Percentiles rank a stretch among this genome's conserved stretches.
Conservation (phyloP, 768 basidiomycete species). For the Sutorius australiensis region DNA sequence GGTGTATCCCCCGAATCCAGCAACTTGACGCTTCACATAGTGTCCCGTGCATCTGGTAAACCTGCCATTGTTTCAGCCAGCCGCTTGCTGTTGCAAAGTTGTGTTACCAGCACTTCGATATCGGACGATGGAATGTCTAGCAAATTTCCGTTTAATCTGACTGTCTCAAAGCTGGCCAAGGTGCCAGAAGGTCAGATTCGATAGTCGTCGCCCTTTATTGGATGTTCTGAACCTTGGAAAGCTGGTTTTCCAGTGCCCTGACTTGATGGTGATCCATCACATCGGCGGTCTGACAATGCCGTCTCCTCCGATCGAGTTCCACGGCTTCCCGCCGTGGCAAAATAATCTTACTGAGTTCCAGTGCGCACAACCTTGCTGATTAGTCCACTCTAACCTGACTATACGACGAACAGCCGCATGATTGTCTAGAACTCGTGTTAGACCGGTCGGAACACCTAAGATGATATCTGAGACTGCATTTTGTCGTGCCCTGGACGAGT, state of each 20-base stretch:
- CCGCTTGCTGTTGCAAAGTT: constrained; percentile 38
- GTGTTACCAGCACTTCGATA: not conserved
- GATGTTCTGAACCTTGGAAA: constrained; percentile 37
- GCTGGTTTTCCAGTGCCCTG: constrained; percentile 60
- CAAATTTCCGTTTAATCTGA: constrained; percentile 31
- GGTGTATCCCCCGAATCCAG: constrained; percentile 6
- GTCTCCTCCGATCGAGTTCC: constrained; percentile 54
- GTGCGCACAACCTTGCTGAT: constrained; percentile 40
- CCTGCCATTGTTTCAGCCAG: constrained; percentile 59
- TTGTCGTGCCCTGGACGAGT: constrained; percentile 69
- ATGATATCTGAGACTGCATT: constrained; percentile 55
- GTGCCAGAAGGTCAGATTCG: constrained; percentile 55
- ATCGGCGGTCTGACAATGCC: constrained; percentile 38
- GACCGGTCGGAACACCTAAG: constrained; percentile 1
- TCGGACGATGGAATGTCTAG: not conserved
- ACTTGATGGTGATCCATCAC: constrained; percentile 74
- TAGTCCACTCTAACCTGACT: constrained; percentile 3
- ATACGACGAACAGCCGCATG: constrained; percentile 16
- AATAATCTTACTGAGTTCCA: constrained; percentile 76
- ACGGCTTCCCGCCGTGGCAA: constrained; percentile 85
- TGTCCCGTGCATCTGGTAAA: constrained; percentile 61
- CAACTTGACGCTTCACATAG: constrained; percentile 49
- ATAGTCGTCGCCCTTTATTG: not conserved
- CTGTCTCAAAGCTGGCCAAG: constrained; percentile 43
- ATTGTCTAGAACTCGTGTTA: not conserved